These are phyloP conservation scores for Picochlorum sp. DNA, from an alignment of 139 green algal species.

Conservation along the genomic window DNA sequence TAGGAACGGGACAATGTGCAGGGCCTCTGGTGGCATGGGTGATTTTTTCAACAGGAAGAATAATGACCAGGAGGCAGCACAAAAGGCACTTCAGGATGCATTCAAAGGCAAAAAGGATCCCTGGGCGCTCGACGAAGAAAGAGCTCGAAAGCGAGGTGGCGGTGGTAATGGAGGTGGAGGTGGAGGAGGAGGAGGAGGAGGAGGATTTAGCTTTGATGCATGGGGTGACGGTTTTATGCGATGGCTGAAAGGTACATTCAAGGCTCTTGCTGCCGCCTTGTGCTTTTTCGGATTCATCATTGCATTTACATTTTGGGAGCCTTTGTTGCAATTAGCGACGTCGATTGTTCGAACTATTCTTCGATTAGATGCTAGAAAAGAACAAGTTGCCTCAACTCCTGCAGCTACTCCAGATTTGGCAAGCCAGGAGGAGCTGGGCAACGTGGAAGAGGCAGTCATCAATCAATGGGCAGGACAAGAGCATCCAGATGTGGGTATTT, in stretches of 20 bases:
- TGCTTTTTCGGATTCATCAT: slow-evolving; percentile 14
- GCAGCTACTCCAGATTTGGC: slow-evolving; percentile 16
- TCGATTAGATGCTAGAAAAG: slow-evolving; percentile 21
- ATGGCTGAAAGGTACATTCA: slow-evolving; percentile 8
- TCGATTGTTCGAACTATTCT: slow-evolving; percentile 15
- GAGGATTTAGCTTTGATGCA: slow-evolving; percentile 15
- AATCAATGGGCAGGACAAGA: slow-evolving; percentile 18
- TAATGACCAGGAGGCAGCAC: slow-evolving; percentile 30
- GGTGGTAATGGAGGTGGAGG: slow-evolving; percentile 16
- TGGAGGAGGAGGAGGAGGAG: slow-evolving; percentile 12
- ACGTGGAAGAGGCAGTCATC: slow-evolving; percentile 30
- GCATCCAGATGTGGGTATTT: neutral
- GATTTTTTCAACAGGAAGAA: slow-evolving; percentile 13
- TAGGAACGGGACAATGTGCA: neutral
- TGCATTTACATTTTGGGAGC: slow-evolving; percentile 13
- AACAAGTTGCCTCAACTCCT: slow-evolving; percentile 5
- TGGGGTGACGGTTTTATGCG: slow-evolving; percentile 17
- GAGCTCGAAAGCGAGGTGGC: slow-evolving; percentile 3
- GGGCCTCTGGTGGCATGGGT: slow-evolving; percentile 7
- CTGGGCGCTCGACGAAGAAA: slow-evolving; percentile 25
- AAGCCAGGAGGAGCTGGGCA: slow-evolving; percentile 20
- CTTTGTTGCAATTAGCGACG: slow-evolving; percentile 6
- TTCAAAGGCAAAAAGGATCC: slow-evolving; percentile 38
- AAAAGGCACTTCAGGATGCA: slow-evolving; percentile 35
- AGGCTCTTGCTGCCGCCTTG: slow-evolving; percentile 13